phyloP scores from a whole-genome alignment of 2,329 filamentous ascomycete genomes.

The Intubia oerlemansii region DNA sequence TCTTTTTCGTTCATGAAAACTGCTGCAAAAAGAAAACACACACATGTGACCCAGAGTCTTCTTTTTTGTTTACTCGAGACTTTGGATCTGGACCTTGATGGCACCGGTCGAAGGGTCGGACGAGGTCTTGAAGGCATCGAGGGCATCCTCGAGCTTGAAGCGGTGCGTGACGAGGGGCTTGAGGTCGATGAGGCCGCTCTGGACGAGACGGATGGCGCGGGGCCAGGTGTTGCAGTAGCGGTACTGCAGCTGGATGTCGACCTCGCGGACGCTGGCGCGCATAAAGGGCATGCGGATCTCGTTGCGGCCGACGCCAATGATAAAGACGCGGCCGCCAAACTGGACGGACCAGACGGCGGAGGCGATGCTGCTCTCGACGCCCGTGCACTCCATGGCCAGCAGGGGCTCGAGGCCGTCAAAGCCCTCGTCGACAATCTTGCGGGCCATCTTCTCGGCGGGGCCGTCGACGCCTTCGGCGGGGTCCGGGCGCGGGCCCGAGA shows the following conservation, averaged over 20 bases:
- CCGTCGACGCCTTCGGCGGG: slow-evolving; percentile 15
- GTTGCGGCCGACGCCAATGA: slow-evolving; percentile 87
- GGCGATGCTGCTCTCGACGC: slow-evolving; percentile 73
- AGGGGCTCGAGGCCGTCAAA: slow-evolving; percentile 66
- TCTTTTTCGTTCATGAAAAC: no score
- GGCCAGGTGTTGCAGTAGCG: slow-evolving; percentile 95
- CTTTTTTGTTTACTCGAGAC: slow-evolving; percentile 34
- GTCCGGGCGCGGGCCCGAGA: slow-evolving; percentile 16
- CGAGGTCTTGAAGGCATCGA: slow-evolving; percentile 78
- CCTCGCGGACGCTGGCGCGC: slow-evolving; percentile 72
- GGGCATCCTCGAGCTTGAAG: slow-evolving; percentile 65
- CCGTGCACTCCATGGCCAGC: slow-evolving; percentile 79
- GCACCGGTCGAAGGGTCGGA: slow-evolving; percentile 75
- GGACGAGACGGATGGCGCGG: slow-evolving; percentile 67
- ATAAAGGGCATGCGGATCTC: slow-evolving; percentile 95
- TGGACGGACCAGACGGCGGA: slow-evolving; percentile 76
- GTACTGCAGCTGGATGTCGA: slow-evolving; percentile 94
- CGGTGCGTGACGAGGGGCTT: slow-evolving; percentile 72
- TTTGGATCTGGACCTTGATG: slow-evolving; percentile 96
- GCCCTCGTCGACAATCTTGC: slow-evolving; percentile 38
- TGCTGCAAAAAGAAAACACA: no score
- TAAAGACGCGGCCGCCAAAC: slow-evolving; percentile 92
- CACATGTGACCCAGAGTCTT: no score
- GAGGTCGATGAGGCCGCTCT: slow-evolving; percentile 67
- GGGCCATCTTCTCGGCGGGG: slow-evolving; percentile 49